Evolutionary conservation across 768 basidiomycete species (phyloP).

Genomic region (Trametes villosa): DNA sequence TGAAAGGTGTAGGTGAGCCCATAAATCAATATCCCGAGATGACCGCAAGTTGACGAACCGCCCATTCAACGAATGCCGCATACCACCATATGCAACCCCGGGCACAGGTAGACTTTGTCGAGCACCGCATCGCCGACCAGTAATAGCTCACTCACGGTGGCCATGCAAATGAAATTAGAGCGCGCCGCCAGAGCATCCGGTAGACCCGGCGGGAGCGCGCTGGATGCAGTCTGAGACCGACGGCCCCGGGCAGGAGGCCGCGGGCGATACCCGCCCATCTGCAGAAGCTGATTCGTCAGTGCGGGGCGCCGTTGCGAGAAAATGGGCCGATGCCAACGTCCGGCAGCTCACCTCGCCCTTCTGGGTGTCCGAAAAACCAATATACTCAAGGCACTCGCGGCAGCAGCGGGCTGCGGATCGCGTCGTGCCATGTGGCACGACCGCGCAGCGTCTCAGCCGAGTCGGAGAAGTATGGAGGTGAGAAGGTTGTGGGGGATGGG

Average conservation of each 20-base stretch:
- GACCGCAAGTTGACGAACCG: not conserved
- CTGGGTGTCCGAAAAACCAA: not conserved
- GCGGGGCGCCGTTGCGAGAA: not conserved
- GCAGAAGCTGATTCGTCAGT: constrained; percentile 1
- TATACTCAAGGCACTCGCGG: not conserved
- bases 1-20: not conserved
- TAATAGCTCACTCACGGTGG: not conserved
- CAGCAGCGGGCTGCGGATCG: not conserved
- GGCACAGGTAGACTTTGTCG: not conserved
- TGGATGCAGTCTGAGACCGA: not conserved
- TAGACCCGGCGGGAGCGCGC: not conserved
- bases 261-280: not conserved
- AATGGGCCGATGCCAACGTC: not conserved
- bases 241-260: not conserved
- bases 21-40: not conserved
- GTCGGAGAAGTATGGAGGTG: not conserved
- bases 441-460: not conserved
- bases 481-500: not conserved
- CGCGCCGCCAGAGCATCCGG: not conserved
- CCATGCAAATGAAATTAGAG: not conserved
- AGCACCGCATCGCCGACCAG: not conserved
- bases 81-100: not conserved
- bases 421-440: not conserved
- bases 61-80: not conserved
- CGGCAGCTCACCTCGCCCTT: not conserved